These are phyloP conservation scores for Neofusicoccum sp. DNA, from an alignment of 2,329 filamentous ascomycete genomes.

Conservation along the genomic window DNA sequence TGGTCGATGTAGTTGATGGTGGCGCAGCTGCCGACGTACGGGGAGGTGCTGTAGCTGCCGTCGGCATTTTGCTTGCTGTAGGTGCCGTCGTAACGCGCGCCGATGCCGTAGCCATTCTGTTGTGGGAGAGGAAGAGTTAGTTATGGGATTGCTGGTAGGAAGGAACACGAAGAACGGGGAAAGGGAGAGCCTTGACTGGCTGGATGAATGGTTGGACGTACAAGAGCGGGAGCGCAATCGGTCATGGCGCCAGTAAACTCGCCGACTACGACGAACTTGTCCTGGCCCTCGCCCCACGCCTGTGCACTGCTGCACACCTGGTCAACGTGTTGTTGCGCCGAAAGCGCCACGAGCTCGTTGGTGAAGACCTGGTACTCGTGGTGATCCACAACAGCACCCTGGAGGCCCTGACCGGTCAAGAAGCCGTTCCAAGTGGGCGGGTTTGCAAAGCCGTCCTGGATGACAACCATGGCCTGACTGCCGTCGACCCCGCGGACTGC, in stretches of 20 bases:
- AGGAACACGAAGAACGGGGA: neutral
- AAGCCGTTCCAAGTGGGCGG: slow-evolving; percentile 64
- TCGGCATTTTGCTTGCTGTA: slow-evolving; percentile 38
- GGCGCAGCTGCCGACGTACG: slow-evolving; percentile 55
- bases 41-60: slow-evolving; percentile 53
- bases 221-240: slow-evolving; percentile 54
- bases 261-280: slow-evolving; percentile 68
- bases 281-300: slow-evolving; percentile 50
- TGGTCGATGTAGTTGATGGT: slow-evolving; percentile 53
- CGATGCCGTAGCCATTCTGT: slow-evolving; percentile 57
- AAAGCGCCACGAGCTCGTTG: slow-evolving; percentile 52
- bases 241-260: slow-evolving; percentile 72
- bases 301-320: slow-evolving; percentile 58
- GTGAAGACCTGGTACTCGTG: slow-evolving; percentile 71
- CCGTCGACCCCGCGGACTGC: slow-evolving; percentile 48
- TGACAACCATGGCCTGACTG: slow-evolving; percentile 50
- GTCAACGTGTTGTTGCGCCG: slow-evolving; percentile 56
- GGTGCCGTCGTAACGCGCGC: slow-evolving; percentile 63
- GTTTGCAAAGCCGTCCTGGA: slow-evolving; percentile 60
- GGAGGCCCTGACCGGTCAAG: slow-evolving; percentile 54
- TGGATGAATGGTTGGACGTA: neutral
- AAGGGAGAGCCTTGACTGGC: neutral
- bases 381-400: slow-evolving; percentile 65
- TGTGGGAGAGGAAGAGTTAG: neutral
- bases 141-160: neutral